A percentile compares a stretch with the other conserved stretches of the same genome.
These are phyloP conservation scores for Musa troglodytarum DNA, from an alignment of 176 grass and related monocot genomes.

Conservation along the genomic window DNA sequence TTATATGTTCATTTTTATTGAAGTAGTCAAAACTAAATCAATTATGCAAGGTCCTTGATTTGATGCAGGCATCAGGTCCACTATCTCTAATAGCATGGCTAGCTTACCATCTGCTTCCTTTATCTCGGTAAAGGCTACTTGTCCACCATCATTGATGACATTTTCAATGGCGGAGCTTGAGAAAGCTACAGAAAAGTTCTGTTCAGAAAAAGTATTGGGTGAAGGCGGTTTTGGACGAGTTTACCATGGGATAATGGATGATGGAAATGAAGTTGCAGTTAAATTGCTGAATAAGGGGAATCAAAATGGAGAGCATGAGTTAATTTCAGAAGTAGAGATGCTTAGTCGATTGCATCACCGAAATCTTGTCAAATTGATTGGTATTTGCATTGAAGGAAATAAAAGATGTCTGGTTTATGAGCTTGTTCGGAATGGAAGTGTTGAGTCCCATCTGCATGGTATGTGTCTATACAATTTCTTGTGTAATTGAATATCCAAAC, in stretches of 20 bases:
- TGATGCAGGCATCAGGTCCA: constrained; percentile 12
- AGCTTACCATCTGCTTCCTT: constrained; percentile 10
- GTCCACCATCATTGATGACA: constrained; percentile 5
- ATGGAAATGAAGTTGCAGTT: constrained; percentile 23
- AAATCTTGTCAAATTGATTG: constrained; percentile 23
- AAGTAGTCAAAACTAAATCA: no score
- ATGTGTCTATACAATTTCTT: not conserved
- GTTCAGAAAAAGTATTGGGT: constrained; percentile 12
- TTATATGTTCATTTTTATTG: no score
- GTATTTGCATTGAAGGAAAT: constrained; percentile 15
- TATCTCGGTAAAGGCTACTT: not conserved
- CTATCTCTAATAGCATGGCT: constrained; percentile 1
- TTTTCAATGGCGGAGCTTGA: constrained; percentile 20
- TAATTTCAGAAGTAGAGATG: constrained; percentile 15
- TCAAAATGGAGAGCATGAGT: constrained; percentile 19
- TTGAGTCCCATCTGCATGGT: constrained; percentile 24
- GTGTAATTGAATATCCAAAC: not conserved
- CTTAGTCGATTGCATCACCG: constrained; percentile 19
- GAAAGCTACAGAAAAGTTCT: constrained; percentile 20
- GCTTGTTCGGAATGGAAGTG: constrained; percentile 23
- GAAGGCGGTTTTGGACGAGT: constrained; percentile 27
- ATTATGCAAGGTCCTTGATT: not conserved
- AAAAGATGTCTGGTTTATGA: constrained; percentile 20
- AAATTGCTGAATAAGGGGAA: constrained; percentile 17
- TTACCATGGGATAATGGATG: constrained; percentile 15